Percentiles rank a stretch among this genome's conserved stretches.
Conservation (phyloP, 2,329 filamentous ascomycete species). For the Arachnomyces sp. region DNA sequence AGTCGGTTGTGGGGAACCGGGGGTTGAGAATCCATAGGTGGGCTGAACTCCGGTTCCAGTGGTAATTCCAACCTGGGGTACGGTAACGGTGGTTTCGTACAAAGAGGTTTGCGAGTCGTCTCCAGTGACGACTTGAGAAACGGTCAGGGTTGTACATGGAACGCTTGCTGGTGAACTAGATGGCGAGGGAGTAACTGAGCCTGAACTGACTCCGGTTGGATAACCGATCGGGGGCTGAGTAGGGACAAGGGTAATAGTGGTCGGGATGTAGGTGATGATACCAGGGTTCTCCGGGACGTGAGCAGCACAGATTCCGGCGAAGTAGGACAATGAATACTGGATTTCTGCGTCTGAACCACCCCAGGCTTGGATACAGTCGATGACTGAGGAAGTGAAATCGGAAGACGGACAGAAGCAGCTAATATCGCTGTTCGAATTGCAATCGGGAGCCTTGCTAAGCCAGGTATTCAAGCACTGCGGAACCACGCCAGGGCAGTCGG, state of each 20-base stretch:
- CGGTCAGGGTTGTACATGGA: slow-evolving; percentile 35
- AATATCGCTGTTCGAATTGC: slow-evolving; percentile 74
- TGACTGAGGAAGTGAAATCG: slow-evolving; percentile 70
- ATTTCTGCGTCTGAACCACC: slow-evolving; percentile 60
- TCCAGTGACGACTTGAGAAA: slow-evolving; percentile 23
- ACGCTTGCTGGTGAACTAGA: slow-evolving; percentile 18
- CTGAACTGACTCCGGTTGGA: slow-evolving; percentile 18
- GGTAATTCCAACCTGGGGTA: slow-evolving; percentile 38
- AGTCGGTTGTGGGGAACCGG: slow-evolving; percentile 9
- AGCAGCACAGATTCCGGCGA: slow-evolving; percentile 82
- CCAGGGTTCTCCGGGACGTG: slow-evolving; percentile 72
- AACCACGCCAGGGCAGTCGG: slow-evolving; percentile 59
- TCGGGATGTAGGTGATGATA: slow-evolving; percentile 68
- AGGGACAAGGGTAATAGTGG: slow-evolving; percentile 47
- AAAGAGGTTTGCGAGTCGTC: slow-evolving; percentile 10
- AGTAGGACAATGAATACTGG: slow-evolving; percentile 66
- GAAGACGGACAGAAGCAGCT: slow-evolving; percentile 79
- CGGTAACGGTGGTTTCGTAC: slow-evolving; percentile 33
- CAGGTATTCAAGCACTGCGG: slow-evolving; percentile 90
- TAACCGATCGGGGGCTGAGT: slow-evolving; percentile 48
- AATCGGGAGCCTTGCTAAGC: slow-evolving; percentile 60
- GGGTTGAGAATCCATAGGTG: slow-evolving; percentile 21
- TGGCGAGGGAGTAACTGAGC: slow-evolving; percentile 26
- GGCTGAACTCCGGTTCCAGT: slow-evolving; percentile 23
- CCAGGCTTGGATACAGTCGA: slow-evolving; percentile 72